phyloP scores from a whole-genome alignment of 208 protist species.

The Leishmania major region DNA sequence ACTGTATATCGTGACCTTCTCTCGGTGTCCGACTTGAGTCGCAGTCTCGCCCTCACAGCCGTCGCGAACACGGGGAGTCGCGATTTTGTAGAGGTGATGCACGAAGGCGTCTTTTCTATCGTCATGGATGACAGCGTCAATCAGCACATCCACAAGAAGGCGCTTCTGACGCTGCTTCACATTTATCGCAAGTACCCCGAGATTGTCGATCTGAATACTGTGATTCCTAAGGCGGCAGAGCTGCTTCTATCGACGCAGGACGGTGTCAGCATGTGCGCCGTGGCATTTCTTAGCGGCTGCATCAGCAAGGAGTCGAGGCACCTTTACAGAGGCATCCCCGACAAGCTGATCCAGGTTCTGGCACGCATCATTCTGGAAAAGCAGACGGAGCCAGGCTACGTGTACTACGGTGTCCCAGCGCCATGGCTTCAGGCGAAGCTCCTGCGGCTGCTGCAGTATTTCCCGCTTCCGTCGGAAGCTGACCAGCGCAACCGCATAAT shows the following conservation, averaged over 20 bases:
- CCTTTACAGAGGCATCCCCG: conserved; percentile 57
- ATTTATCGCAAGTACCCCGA: conserved; percentile 96
- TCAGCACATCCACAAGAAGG: conserved; percentile 98
- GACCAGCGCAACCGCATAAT: conserved; percentile 52
- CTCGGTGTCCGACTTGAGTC: conserved; percentile 87
- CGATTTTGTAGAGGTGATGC: conserved; percentile 98
- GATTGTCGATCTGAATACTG: conserved; percentile 64
- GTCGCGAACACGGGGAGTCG: conserved; percentile 98
- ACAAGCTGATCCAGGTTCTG: conserved; percentile 85
- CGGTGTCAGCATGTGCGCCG: conserved; percentile 93
- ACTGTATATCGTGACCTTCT: conserved; percentile 96
- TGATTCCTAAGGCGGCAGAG: conserved; percentile 79
- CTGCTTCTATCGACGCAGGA: conserved; percentile 88
- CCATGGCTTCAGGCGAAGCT: conserved; percentile 99
- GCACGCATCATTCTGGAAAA: conserved; percentile 87
- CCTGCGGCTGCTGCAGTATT: conserved; percentile 97
- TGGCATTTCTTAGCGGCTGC: conserved; percentile 93
- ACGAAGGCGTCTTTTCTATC: conserved; percentile 93
- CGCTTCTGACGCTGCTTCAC: conserved; percentile 96
- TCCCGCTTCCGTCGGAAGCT: conserved; percentile 83
- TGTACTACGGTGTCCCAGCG: conserved; percentile 97
- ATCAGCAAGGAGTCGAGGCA: conserved; percentile 71
- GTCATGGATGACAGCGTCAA: conserved; percentile 80
- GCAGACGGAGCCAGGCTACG: conserved; percentile 92
- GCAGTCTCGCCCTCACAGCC: conserved; percentile 96